Evolutionary conservation across 2,329 filamentous ascomycete species (phyloP), one percentile per base, ranked within the genome.

Genomic region (Neopestalotiopsis sp.): DNA sequence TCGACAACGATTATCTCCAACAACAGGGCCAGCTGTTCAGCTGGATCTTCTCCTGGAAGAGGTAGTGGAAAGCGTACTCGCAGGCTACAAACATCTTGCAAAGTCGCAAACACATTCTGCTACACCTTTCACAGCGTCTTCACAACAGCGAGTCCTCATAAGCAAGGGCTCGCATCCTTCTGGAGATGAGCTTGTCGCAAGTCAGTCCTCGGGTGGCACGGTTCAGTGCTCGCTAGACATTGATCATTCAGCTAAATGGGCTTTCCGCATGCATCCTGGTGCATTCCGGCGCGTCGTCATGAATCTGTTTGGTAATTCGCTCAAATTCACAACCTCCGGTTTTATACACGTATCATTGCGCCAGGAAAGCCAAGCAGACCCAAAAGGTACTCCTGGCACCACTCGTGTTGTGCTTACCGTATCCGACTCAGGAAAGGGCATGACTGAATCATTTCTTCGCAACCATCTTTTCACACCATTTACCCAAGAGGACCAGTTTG

Each of bases 391-490:
- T 17, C 20, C 64, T 12, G 30, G 45, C 49, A 49, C 64, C 20
- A 57, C 40, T 32, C 28, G 32, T 34, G 64, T 66, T 28, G 52
- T 58, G 28, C 24, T 66, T 20, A 57, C 24, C 49, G 52, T 66
- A 1, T 81, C 83, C 0, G 91, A 93, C 72, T 90, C 91, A 0
- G 91, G 91, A 1, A 85, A 84, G 62, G 91, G 91, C 1, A 93
- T 93, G 38, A 85, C 85, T 0, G 82, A 87, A 5, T 87, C 91
- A 12, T 93, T 89, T 71, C 78, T 92, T 12, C 82, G 85, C 24
- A 85, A 88, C 10, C 84, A 85, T 13, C 77, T 92, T 0, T 93
- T 90, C 74, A 88, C 85, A 0, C 89, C 90, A 0, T 92, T 92
- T 69, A 78, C 84, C 0, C 91, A 93, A 71, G 91, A 93, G 73